Evolutionary conservation across 2,329 filamentous ascomycete species (phyloP).

Genomic region (Venturia aucupariae): DNA sequence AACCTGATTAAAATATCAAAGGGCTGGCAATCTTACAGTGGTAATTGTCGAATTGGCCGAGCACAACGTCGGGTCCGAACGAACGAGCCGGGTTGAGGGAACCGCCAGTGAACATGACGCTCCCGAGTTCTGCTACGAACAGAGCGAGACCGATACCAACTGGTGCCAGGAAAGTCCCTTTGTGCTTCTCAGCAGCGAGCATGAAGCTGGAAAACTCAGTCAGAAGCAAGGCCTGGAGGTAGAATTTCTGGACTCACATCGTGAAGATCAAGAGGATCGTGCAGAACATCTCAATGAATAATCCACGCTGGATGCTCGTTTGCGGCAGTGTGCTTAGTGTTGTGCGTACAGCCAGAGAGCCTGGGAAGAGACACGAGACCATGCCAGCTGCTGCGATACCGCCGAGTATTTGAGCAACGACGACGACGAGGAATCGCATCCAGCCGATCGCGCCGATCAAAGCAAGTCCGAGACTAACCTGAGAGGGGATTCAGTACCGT

Average conservation of each 20-base stretch:
- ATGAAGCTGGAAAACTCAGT: conserved; percentile 25
- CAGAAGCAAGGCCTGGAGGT: background rate
- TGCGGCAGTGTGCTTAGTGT: conserved; percentile 27
- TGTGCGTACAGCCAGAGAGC: conserved; percentile 36
- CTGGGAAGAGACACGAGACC: conserved; percentile 36
- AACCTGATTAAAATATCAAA: background rate
- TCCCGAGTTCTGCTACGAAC: conserved; percentile 38
- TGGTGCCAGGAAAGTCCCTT: conserved; percentile 31
- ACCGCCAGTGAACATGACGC: conserved; percentile 39
- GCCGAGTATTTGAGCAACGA: conserved; percentile 37
- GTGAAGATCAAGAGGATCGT: conserved; percentile 41
- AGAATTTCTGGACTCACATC: conserved; percentile 23
- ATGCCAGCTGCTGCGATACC: conserved; percentile 37
- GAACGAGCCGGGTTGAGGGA: conserved; percentile 41
- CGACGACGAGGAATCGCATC: conserved; percentile 34
- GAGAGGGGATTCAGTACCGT: background rate
- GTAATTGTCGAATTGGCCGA: conserved; percentile 32
- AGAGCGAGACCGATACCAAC: conserved; percentile 36
- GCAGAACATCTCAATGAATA: conserved; percentile 44
- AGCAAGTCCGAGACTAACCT: conserved; percentile 40
- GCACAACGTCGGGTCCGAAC: conserved; percentile 39
- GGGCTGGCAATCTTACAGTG: conserved; percentile 29
- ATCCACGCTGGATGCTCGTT: conserved; percentile 35
- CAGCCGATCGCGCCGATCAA: conserved; percentile 39
- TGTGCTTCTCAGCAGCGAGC: conserved; percentile 34